Evolutionary conservation across 495 filamentous ascomycete species (phyloP).

Genomic region (Penicillium cinerascens): DNA sequence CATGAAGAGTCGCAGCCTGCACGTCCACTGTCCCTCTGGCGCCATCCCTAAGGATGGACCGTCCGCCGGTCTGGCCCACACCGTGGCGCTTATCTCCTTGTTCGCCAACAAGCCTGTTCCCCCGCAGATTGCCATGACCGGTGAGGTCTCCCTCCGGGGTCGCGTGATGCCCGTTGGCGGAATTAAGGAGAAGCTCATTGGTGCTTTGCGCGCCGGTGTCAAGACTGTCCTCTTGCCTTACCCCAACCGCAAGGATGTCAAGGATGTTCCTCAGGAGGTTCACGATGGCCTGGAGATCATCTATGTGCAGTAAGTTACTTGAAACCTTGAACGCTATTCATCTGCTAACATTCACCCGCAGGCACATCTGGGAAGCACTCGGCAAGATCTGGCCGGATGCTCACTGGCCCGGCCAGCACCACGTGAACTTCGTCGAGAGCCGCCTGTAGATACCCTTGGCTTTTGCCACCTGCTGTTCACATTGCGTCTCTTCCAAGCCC

Average conservation of each 20-base stretch:
- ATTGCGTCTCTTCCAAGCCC: neutral
- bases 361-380: conserved; percentile 88
- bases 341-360: conserved; percentile 29
- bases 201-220: conserved; percentile 87
- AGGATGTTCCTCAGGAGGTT: conserved; percentile 89
- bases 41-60: conserved; percentile 93
- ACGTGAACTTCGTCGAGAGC: conserved; percentile 60
- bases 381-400: conserved; percentile 79
- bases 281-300: conserved; percentile 83
- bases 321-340: neutral
- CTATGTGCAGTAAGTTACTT: conserved; percentile 68
- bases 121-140: conserved; percentile 95
- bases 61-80: conserved; percentile 89
- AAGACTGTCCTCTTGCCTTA: conserved; percentile 88
- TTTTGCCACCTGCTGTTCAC: neutral
- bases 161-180: conserved; percentile 88
- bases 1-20: conserved; percentile 91
- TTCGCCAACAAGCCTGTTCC: conserved; percentile 88
- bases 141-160: conserved; percentile 85
- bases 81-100: conserved; percentile 85
- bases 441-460: conserved; percentile 41
- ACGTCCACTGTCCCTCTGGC: conserved; percentile 94
- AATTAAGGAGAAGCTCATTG: conserved; percentile 98
- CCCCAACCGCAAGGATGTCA: conserved; percentile 88
- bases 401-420: conserved; percentile 70